Conservation (phyloP, 331 rosid genomes). For the Quercus tomentella region DNA sequence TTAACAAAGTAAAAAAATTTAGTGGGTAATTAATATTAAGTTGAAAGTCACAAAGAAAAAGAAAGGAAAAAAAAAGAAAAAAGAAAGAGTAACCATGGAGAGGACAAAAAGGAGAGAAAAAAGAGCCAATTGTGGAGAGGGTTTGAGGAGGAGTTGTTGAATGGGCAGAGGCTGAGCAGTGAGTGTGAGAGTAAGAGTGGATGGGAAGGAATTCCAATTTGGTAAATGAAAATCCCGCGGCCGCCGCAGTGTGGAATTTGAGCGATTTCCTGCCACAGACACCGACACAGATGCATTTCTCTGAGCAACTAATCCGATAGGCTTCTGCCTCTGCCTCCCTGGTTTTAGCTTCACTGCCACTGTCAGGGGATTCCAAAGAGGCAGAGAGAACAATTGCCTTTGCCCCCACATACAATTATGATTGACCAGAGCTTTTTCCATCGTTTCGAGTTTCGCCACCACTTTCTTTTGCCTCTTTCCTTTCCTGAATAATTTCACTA, state of each 20-base stretch:
- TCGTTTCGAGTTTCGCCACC: neutral
- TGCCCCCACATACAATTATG: slow-evolving; percentile 1
- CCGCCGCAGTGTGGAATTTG: too few species aligned
- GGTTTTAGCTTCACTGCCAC: neutral
- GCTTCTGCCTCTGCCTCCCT: neutral
- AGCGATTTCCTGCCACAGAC: neutral
- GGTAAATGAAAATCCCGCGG: neutral
- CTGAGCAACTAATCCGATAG: neutral
- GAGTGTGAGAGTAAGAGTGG: neutral
- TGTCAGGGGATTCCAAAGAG: neutral
- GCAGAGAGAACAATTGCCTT: neutral
- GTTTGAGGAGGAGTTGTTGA: slow-evolving; percentile 1
- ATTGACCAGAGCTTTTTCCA: neutral
- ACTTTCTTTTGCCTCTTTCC: neutral
- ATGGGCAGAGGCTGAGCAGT: slow-evolving; percentile 14
- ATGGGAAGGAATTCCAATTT: neutral
- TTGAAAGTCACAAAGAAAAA: too few species aligned
- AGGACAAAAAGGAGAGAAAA: slow-evolving; percentile 44
- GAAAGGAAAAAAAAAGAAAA: too few species aligned
- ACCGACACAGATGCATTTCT: neutral
- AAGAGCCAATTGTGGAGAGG: slow-evolving; percentile 47
- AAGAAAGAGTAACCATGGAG: slow-evolving; percentile 32
- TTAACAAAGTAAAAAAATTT: neutral
- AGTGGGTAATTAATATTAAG: neutral
- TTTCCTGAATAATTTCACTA: too few species aligned